Percentiles rank a stretch among this genome's conserved stretches.
These are phyloP conservation scores for Penicillium bialowiezense DNA, from an alignment of 495 filamentous ascomycete species.

Conservation along the genomic window DNA sequence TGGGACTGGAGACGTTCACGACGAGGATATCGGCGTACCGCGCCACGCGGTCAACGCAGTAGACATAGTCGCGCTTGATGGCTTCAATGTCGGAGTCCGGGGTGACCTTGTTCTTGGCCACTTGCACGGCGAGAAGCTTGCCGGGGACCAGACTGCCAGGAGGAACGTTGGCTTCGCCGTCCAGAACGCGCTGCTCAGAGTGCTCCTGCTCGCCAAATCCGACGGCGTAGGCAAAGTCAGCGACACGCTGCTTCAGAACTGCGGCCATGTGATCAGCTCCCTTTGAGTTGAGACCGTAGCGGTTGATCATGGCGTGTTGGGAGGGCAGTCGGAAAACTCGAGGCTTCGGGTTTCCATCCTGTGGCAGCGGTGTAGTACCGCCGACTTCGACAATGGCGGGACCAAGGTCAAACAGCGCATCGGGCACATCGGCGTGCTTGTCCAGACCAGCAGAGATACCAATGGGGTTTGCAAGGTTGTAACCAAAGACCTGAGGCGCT, in stretches of 20 bases:
- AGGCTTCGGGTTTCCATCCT: conserved; percentile 81
- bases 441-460: conserved; percentile 92
- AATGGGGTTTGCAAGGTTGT: conserved; percentile 76
- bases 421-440: conserved; percentile 86
- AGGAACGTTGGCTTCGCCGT: conserved; percentile 61
- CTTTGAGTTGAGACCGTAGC: conserved; percentile 90
- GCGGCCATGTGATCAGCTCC: conserved; percentile 85
- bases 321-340: conserved; percentile 82
- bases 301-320: conserved; percentile 85
- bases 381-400: conserved; percentile 86
- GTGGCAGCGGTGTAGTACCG: conserved; percentile 79
- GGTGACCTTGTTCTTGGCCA: conserved; percentile 95
- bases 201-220: conserved; percentile 62
- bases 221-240: conserved; percentile 66
- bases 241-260: conserved; percentile 71
- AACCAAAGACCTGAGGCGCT: conserved; percentile 66
- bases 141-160: conserved; percentile 75
- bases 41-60: conserved; percentile 76
- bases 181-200: conserved; percentile 67
- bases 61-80: conserved; percentile 80
- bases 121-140: conserved; percentile 81
- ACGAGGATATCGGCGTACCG: conserved; percentile 90
- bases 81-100: conserved; percentile 79
- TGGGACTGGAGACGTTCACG: conserved; percentile 95
- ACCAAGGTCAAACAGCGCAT: conserved; percentile 76